Conservation (phyloP, 148 eudicot species). For the Linanthus parryae region DNA sequence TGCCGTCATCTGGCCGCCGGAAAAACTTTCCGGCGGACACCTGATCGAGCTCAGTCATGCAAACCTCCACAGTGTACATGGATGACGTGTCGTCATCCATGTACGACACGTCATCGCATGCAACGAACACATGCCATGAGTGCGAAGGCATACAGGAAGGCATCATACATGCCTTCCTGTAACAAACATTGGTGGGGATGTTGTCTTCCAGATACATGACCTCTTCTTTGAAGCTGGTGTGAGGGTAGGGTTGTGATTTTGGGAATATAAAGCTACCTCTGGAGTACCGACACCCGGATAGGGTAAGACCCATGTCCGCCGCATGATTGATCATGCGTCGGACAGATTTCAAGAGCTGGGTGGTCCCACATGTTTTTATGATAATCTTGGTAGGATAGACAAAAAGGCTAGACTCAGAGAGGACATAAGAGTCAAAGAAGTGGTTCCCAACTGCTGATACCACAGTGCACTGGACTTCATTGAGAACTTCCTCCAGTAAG, state of each 20-base stretch:
- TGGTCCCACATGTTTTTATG: conserved; percentile 76
- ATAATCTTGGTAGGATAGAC: conserved; percentile 56
- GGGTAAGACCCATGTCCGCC: conserved; percentile 16
- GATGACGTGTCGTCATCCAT: too few species aligned
- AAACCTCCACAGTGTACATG: conserved; percentile 41
- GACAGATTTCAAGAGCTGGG: conserved; percentile 55
- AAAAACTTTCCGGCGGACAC: conserved; percentile 43
- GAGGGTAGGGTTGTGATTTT: conserved; percentile 51
- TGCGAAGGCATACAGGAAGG: conserved; percentile 30
- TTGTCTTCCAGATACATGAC: conserved; percentile 33
- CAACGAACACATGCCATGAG: conserved; percentile 59
- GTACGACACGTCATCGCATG: conserved; percentile 20
- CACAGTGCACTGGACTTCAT: conserved; percentile 60
- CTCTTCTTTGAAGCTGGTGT: conserved; percentile 45
- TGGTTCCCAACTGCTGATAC: conserved; percentile 55
- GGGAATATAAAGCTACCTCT: conserved; percentile 67
- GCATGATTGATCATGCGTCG: conserved; percentile 38
- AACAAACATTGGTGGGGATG: conserved; percentile 23
- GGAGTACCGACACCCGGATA: conserved; percentile 41
- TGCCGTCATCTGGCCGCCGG: conserved; percentile 24
- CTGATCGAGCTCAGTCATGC: conserved; percentile 58
- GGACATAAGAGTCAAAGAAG: conserved; percentile 48
- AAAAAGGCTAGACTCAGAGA: conserved; percentile 60
- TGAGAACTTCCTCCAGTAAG: conserved; percentile 34
- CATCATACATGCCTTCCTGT: conserved; percentile 40